Percentiles rank a stretch among this genome's conserved stretches.
phyloP scores from a whole-genome alignment of 1,284 basidiomycete genomes.

The Tylopilus sp. region DNA sequence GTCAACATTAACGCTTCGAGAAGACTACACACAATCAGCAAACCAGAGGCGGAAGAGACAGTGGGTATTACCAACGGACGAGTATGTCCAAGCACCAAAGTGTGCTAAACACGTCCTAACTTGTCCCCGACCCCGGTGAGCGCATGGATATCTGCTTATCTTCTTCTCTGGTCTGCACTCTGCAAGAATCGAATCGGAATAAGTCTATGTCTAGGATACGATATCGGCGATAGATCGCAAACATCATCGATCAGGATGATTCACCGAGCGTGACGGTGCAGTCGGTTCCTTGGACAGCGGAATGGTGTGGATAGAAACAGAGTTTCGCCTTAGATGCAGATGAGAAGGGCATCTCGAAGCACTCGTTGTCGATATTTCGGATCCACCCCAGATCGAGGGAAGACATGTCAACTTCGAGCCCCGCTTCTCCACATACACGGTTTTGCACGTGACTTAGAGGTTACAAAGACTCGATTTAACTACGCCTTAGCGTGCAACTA shows the following conservation, averaged over 20 bases:
- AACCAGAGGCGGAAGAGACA: background rate
- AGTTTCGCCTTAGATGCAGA: background rate
- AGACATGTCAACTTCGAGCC: background rate
- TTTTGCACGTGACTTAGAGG: conserved; percentile 6
- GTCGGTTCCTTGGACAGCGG: background rate
- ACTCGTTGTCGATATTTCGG: conserved; percentile 3
- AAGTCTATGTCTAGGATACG: background rate
- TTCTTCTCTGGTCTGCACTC: background rate
- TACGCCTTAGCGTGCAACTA: no score
- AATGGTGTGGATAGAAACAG: background rate
- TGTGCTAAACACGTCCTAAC: background rate
- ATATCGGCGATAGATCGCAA: background rate
- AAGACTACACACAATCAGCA: background rate
- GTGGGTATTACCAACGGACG: background rate
- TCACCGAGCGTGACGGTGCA: background rate
- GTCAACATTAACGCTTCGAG: background rate
- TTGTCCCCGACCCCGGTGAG: background rate
- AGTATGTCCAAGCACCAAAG: background rate
- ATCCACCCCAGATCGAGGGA: background rate
- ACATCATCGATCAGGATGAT: background rate
- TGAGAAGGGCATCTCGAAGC: background rate
- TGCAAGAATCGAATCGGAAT: background rate
- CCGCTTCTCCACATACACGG: background rate
- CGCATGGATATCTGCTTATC: background rate
- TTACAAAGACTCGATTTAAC: background rate